Evolutionary conservation across 176 grass and related monocot species (phyloP).

Genomic region (Aechmea fasciata): DNA sequence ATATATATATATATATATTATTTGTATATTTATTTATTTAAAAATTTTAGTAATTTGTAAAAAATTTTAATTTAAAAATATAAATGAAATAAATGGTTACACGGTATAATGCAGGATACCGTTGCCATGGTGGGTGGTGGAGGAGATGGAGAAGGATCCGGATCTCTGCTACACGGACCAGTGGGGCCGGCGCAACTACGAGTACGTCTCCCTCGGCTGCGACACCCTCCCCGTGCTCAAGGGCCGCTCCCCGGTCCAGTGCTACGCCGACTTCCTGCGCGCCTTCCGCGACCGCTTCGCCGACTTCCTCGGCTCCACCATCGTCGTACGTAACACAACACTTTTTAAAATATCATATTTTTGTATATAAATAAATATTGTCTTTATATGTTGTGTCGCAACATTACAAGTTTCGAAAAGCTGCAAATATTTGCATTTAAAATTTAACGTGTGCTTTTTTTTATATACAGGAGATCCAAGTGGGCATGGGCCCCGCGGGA

Average conservation of each 20-base stretch:
- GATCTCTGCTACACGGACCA: slow-evolving; percentile 75
- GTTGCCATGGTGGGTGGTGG: slow-evolving; percentile 53
- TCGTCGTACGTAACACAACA: slow-evolving; percentile 29
- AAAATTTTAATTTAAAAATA: no score
- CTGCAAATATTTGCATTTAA: no score
- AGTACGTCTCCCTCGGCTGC: slow-evolving; percentile 74
- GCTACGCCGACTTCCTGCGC: slow-evolving; percentile 87
- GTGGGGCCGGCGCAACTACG: slow-evolving; percentile 65
- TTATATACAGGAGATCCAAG: slow-evolving; percentile 52
- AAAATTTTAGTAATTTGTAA: no score
- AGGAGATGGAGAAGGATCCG: slow-evolving; percentile 56
- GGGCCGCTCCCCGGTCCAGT: slow-evolving; percentile 58
- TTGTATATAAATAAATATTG: no score
- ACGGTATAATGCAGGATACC: slow-evolving; percentile 41
- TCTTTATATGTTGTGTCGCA: no score
- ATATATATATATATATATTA: no score
- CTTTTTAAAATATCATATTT: no score
- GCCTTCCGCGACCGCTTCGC: slow-evolving; percentile 69
- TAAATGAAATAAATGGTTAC: no score
- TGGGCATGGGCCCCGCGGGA: slow-evolving; percentile 77
- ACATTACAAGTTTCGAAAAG: no score
- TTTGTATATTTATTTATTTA: no score
- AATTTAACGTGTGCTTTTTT: no score
- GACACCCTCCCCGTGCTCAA: slow-evolving; percentile 71
- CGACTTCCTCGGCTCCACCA: slow-evolving; percentile 52